phyloP scores from a whole-genome alignment of 306 rosid genomes.

The Rosa chinensis region DNA sequence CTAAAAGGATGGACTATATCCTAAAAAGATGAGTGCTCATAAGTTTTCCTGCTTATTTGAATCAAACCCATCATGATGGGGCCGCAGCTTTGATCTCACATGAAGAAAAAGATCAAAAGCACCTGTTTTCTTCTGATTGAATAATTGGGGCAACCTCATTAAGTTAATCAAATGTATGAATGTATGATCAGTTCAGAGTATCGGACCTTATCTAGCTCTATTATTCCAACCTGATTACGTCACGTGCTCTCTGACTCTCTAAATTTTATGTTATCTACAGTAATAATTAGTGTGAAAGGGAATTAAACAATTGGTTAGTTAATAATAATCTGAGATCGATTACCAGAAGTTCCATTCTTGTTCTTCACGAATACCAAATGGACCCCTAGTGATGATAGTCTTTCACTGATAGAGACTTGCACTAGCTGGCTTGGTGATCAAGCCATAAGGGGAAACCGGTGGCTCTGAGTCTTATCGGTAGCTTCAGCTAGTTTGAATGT shows the following conservation, averaged over 20 bases:
- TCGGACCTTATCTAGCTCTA: neutral
- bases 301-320: neutral
- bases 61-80: neutral
- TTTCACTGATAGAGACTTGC: neutral
- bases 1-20: neutral
- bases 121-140: neutral
- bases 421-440: neutral
- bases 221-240: neutral
- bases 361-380: neutral
- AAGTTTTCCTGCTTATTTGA: neutral
- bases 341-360: neutral
- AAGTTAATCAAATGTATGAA: neutral
- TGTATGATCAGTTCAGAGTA: neutral
- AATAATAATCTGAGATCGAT: neutral
- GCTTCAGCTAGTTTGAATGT: neutral
- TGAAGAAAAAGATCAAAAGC: neutral
- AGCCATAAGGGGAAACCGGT: neutral
- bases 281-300: neutral
- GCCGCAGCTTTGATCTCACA: neutral
- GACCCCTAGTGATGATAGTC: neutral
- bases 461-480: neutral
- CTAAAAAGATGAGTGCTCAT: neutral
- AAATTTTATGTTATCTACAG: neutral
- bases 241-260: neutral
- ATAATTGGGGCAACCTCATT: neutral